phyloP scores from a whole-genome alignment of 208 protist genomes.

The Perkinsela sp. region DNA sequence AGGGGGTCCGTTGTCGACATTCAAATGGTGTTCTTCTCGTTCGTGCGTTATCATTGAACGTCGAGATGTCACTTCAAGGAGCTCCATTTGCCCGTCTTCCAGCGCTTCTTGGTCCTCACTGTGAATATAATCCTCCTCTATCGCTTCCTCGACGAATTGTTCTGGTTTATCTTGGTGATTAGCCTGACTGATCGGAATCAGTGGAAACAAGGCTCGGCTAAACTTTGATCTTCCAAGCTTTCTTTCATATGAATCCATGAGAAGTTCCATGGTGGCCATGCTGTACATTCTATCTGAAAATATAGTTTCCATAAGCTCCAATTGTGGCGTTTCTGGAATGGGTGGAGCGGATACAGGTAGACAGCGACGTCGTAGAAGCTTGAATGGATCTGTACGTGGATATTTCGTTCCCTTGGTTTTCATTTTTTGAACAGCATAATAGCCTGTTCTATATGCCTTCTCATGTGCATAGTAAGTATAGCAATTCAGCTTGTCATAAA shows the following conservation, averaged over 20 bases:
- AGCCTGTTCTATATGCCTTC: background rate
- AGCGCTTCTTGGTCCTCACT: background rate
- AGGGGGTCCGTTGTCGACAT: background rate
- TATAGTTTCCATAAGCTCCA: background rate
- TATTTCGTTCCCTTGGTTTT: background rate
- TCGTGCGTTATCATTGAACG: background rate
- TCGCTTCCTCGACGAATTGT: background rate
- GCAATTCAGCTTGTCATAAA: background rate
- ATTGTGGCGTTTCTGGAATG: background rate
- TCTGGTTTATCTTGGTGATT: background rate
- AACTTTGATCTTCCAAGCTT: background rate
- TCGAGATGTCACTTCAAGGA: background rate
- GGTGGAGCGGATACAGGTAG: background rate
- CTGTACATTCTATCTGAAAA: background rate
- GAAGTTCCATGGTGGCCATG: background rate
- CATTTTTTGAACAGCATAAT: background rate
- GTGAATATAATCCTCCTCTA: background rate
- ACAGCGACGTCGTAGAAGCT: background rate
- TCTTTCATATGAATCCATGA: background rate
- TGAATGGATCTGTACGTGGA: background rate
- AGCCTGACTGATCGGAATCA: background rate
- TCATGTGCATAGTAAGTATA: background rate
- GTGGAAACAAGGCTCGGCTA: background rate
- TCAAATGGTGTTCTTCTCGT: background rate
- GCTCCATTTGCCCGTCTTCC: background rate